Base-by-base conservation (phyloP, 1,139 yeast species). In the Blastobotrys niveus region DNA sequence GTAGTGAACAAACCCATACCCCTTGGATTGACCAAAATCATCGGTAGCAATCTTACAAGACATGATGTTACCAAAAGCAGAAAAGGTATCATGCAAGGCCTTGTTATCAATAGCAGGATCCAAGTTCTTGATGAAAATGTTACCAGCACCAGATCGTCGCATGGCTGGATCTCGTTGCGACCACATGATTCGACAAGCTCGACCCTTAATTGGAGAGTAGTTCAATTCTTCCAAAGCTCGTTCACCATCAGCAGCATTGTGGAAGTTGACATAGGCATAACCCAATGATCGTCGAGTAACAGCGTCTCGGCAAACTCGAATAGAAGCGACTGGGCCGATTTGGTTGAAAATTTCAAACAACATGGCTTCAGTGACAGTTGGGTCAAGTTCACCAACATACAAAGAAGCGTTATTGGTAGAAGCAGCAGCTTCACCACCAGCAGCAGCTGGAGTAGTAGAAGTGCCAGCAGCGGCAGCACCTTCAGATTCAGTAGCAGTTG, bases 121-220 rank as follows among this genome's bases (percentile, higher is more conserved):
- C 73, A 91, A 81, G 80, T 91, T 93, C 82, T 91, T 91, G 76
- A 91, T 91, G 79, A 85, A 91, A 58, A 93, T 83, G 79, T 91
- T 91, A 64, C 96, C 96, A 56, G 87, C 85, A 68, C 97, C 97
- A 65, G 84, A 83, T 77, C 86, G 87, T 78, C 98, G 86, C 62
- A 82, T 71, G 54, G 96, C 79, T 55, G 98, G 98, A 69, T 91
- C 97, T 74, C 98, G 87, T 77, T 93, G 98, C 57, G 97, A 88
- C 96, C 97, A 89, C 98, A 93, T 93, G 74, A 91, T 91, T 73
- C 99, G 89, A 74, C 97, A 88, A 62, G 96, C 91, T 65, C 85
- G 88, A 64, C 96, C 97, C 72, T 89, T 91, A 72, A 91, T 81
- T 63, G 80, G 81, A 52, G 88, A 72, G 75, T 91, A 91, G 85